Base-by-base conservation (phyloP, 805 yeast species). In the Huiozyma sinensis region DNA sequence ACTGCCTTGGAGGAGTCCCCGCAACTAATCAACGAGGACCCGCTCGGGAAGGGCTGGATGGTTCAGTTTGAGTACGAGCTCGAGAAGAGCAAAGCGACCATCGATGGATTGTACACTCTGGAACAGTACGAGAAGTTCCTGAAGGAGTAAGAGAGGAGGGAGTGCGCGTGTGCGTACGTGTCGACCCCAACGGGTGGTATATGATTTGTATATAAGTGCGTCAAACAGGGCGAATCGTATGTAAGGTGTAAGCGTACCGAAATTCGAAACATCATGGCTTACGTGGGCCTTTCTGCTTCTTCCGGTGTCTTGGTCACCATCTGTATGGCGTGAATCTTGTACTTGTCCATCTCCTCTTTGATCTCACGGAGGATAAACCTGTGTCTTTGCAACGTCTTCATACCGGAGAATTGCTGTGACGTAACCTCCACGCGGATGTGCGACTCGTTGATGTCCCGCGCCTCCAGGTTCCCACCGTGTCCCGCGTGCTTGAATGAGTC, bases 41-140 rank as follows among this genome's bases (percentile, higher is more conserved):
- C 98, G 40, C 72, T 84, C 79, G 97, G 97, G 44, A 79, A 78
- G 46, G 97, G 95, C 33, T 90, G 96, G 96, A 76, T 90, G 50
- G 86, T 84, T 44, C 84, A 86, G 67, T 65, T 90, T 52, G 73
- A 81, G 65, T 65, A 84, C 47, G 68, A 73, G 52, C 68, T 69
- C 11, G 64, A 54, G 2, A 63, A 60, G 9, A 76, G 68, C 12
- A 69, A 81, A 55, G 56, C 58, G 32, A 44, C 55, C 27, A 62
- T 52, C 12, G 67, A 64, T n/a, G 76, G 69, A 10, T 70, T 83
- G 56, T 59, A 81, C 63, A 64, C 68, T 45, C 73, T 70, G 55
- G 79, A 71, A 42, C 75, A 69, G 43, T 82, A 82, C 61, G 75
- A 73, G 53, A 67, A 67, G 37, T 72, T 74, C 44, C 68, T 85